A percentile compares a stretch with the other conserved stretches of the same genome.
phyloP scores from a whole-genome alignment of 805 yeast species.

The Zygosaccharomyces kombuchaensis region DNA sequence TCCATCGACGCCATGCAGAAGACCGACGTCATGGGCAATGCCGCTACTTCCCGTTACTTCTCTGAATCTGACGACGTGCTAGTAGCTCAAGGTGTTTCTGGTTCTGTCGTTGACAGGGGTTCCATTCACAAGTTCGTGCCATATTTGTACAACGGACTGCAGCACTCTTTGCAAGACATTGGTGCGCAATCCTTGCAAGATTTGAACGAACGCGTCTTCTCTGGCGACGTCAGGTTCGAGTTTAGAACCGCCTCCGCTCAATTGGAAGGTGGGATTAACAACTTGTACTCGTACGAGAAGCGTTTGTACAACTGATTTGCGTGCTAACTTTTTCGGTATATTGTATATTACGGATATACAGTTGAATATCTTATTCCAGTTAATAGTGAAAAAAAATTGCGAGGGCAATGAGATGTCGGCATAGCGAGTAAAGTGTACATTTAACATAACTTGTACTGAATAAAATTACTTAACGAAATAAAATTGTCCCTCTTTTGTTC shows the following conservation, averaged over 20 bases:
- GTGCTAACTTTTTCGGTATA: not conserved
- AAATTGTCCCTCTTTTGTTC: slow-evolving; percentile 1
- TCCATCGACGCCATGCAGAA: slow-evolving; percentile 97
- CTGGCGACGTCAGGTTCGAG: slow-evolving; percentile 84
- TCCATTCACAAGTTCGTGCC: slow-evolving; percentile 91
- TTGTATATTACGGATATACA: not conserved
- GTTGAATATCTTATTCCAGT: not conserved
- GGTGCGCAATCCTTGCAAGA: slow-evolving; percentile 68
- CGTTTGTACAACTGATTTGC: slow-evolving; percentile 74
- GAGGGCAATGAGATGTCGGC: not conserved
- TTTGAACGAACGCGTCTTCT: slow-evolving; percentile 59
- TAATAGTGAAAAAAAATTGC: not conserved
- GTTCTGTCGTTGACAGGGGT: slow-evolving; percentile 95
- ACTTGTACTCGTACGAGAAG: slow-evolving; percentile 95
- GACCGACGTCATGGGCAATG: slow-evolving; percentile 84
- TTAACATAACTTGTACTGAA: too few relatives aligned
- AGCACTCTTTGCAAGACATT: slow-evolving; percentile 98
- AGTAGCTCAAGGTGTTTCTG: slow-evolving; percentile 99
- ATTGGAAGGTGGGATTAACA: slow-evolving; percentile 97
- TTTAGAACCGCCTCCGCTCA: slow-evolving; percentile 98
- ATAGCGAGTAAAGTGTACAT: too few relatives aligned
- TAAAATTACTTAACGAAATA: not conserved
- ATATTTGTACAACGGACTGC: slow-evolving; percentile 89
- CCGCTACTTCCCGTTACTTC: slow-evolving; percentile 97
- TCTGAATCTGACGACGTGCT: slow-evolving; percentile 92